Evolutionary conservation across 2,329 filamentous ascomycete genomes (phyloP), one percentile per base, ranked within the genome.

Genomic region (Elsinoe ampelina): DNA sequence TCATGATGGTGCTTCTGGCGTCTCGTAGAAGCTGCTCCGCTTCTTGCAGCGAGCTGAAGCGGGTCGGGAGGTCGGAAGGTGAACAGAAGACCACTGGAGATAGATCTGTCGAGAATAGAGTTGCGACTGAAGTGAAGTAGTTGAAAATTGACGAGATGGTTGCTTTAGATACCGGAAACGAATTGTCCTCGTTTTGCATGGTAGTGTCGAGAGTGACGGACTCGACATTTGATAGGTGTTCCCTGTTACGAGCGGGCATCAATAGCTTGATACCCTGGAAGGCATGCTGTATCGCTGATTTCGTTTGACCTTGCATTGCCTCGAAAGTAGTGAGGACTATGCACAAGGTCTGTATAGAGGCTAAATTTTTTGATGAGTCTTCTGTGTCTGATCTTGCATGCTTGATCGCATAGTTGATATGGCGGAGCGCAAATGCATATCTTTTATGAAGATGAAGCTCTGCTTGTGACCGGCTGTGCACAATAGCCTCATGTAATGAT

Each of bases 71-170:
- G 5, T 35, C 26, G 6, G 17, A 30, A 1, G 45, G 45, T 26
- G 45, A 34, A 30, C 15, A 35, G 45, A 50, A 50, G 26, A 50
- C 22, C 4, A 50, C 17, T 13, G 45, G 45, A 17, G 45, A 50
- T 12, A 50, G 45, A 12, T 50, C 45, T 20, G 45, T 50, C 1
- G 45, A 50, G 30, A 50, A 50, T 2, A 50, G 45, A 10, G 45
- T 50, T 15, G 45, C 45, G 13, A 50, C 30, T 10, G 45, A 50
- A 12, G 45, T 50, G 26, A 50, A 50, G 15, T 34, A 50, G 45
- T 50, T 50, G 45, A 50, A 50, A 17, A 50, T 50, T 3, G 45
- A 50, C n/a, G 45, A 34, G 13, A 50, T 50, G 12, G 45, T 50
- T 2, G 45, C 15, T 15, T 35, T 50, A 3, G 45, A 30, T 13